Evolutionary conservation across 768 basidiomycete genomes (phyloP), one percentile per base, ranked within the genome.

Genomic region (Mycena alexandri): DNA sequence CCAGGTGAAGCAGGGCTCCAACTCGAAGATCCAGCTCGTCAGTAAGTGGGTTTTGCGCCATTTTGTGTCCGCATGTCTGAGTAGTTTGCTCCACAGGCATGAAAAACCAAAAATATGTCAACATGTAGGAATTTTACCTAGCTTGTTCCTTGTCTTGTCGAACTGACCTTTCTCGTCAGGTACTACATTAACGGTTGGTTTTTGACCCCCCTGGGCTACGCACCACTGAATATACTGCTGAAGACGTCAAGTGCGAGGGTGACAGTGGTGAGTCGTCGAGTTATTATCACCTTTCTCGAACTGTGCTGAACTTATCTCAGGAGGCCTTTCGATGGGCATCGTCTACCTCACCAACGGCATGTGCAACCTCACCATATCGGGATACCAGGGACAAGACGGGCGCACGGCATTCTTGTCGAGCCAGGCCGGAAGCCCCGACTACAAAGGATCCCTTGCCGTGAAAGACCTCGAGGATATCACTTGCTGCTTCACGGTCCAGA

Each of bases 321-420:
- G 60, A 13, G 52, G 61, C n/a, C 42, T 54, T 7, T 16, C 24
- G 5, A 21, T 63, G 38, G 38, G 51, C 12, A 63, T 54, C 61
- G 2, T 63, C 42, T 46, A 54, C 38, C 38, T 63, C 17, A 7
- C n/a, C 19, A 29, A 54, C 14, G 42, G 51, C 42, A 10, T 53
- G 53, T 25, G 48, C 44, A 56, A 54, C 34, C 34, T 64, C n/a
- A 47, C 54, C 53, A 64, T 64, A 13, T 3, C n/a, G 21, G 54
- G 63, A 38, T 64, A 64, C 14, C 63, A 54, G 17, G 63, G 54
- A 14, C 54, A 55, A 22, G 63, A 64, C 46, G 54, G 54, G 44
- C 63, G 52, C 34, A 64, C 63, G n/a, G 44, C 52, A 12, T 64
- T 48, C 46, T 25, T 64, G 29, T 55, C 53, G 22, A 63, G 41